Percentiles rank a stretch among this genome's conserved stretches.
Evolutionary conservation across 306 rosid species (phyloP).

Genomic region (Dryas octopetala): DNA sequence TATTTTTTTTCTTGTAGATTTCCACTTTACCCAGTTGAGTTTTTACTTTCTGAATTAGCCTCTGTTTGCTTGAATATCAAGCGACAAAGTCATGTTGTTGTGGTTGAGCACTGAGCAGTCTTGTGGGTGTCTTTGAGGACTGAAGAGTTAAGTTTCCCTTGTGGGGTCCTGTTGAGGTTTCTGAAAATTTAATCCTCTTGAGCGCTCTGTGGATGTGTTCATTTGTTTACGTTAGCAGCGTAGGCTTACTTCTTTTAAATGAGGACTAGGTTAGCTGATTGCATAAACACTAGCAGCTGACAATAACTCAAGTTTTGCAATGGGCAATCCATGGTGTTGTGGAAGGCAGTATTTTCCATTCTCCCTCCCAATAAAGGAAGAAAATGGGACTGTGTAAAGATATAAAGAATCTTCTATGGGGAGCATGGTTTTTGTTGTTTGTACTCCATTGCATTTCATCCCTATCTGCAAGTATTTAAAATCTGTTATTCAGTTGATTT

Average conservation of each 20-base stretch:
- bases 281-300: neutral
- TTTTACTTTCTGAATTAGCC: constrained; percentile 15
- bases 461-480: neutral
- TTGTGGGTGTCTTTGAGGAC: constrained; percentile 6
- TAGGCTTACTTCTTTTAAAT: neutral
- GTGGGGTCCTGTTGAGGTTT: neutral
- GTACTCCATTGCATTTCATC: neutral
- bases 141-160: neutral
- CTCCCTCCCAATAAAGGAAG: too few relatives aligned
- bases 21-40: constrained; percentile 17
- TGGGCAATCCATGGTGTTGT: too few relatives aligned
- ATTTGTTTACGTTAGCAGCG: neutral
- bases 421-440: neutral
- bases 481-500: neutral
- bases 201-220: neutral
- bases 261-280: constrained; percentile 5
- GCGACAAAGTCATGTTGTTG: constrained; percentile 13
- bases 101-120: neutral
- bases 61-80: constrained; percentile 15
- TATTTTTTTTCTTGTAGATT: constrained; percentile 28
- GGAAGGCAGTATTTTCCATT: too few relatives aligned
- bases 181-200: neutral
- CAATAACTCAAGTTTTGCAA: neutral
- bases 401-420: too few relatives aligned
- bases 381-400: too few relatives aligned